phyloP scores from a whole-genome alignment of 1,139 yeast species.

The Geotrichum macrosporum region DNA sequence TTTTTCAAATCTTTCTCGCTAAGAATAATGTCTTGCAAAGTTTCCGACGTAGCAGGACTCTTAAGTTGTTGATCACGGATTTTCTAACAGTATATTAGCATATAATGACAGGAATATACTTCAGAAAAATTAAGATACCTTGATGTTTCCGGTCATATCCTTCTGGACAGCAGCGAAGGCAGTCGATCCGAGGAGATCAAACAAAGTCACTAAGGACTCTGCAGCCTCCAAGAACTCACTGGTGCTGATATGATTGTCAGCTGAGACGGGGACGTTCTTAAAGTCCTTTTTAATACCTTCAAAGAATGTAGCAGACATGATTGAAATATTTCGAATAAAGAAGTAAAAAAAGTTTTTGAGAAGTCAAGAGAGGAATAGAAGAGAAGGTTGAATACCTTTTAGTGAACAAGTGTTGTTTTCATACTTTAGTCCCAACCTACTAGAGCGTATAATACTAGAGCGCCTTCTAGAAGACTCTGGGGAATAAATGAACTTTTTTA shows the following conservation, averaged over 20 bases:
- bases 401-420: neutral
- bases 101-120: no score
- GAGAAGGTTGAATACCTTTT: no score
- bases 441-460: no score
- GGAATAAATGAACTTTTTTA: neutral
- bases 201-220: conserved; percentile 74
- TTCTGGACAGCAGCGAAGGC: conserved; percentile 83
- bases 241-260: conserved; percentile 57
- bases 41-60: conserved; percentile 57
- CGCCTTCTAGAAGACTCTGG: no score
- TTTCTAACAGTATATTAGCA: conserved; percentile 4
- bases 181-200: conserved; percentile 78
- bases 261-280: conserved; percentile 61
- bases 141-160: conserved; percentile 84
- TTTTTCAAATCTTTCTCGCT: conserved; percentile 59
- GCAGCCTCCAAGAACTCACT: conserved; percentile 76
- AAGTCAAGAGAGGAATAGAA: no score
- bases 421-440: neutral
- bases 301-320: conserved; percentile 51
- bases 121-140: no score
- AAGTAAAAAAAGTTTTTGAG: no score
- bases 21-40: conserved; percentile 73
- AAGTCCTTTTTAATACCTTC: conserved; percentile 72
- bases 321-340: no score
- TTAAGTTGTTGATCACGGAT: conserved; percentile 47